Percentiles rank a stretch among this genome's conserved stretches.
phyloP scores from a whole-genome alignment of 495 filamentous ascomycete species.

The Talaromyces trachyspermus region DNA sequence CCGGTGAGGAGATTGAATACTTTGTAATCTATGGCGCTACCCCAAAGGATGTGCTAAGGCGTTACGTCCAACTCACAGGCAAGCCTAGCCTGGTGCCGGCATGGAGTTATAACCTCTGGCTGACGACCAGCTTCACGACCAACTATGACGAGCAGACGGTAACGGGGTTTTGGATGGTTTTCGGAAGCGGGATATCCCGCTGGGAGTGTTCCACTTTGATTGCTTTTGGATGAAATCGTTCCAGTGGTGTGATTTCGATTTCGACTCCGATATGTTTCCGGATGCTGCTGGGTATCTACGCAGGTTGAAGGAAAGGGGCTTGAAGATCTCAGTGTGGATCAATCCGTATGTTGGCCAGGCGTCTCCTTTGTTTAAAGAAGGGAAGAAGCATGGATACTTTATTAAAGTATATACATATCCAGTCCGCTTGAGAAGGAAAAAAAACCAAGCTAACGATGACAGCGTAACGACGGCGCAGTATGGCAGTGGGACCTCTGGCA shows the following conservation, averaged over 20 bases:
- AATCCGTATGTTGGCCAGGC: constrained; percentile 66
- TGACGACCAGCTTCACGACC: constrained; percentile 64
- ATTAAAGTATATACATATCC: constrained; percentile 38
- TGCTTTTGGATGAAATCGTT: constrained; percentile 63
- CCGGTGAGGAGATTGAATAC: constrained; percentile 51
- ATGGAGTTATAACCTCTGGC: constrained; percentile 67
- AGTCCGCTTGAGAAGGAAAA: background rate
- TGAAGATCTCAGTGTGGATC: constrained; percentile 64
- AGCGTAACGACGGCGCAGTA: constrained; percentile 58
- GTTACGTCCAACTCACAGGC: constrained; percentile 57
- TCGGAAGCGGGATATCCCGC: constrained; percentile 53
- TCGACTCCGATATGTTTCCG: constrained; percentile 60
- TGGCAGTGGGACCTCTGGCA: constrained; percentile 74
- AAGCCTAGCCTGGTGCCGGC: constrained; percentile 51
- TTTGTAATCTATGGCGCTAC: constrained; percentile 62
- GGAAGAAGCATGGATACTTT: constrained; percentile 59
- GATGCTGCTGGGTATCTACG: constrained; percentile 54
- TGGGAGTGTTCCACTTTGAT: constrained; percentile 67
- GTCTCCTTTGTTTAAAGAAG: constrained; percentile 55
- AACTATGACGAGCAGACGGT: constrained; percentile 63
- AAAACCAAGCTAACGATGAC: background rate
- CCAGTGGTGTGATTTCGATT: constrained; percentile 72
- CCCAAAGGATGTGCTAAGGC: constrained; percentile 58
- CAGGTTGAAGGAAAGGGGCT: constrained; percentile 51
- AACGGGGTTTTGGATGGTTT: constrained; percentile 62